Evolutionary conservation across 176 grass and related monocot genomes (phyloP).

Genomic region (Rhynchospora breviuscula): DNA sequence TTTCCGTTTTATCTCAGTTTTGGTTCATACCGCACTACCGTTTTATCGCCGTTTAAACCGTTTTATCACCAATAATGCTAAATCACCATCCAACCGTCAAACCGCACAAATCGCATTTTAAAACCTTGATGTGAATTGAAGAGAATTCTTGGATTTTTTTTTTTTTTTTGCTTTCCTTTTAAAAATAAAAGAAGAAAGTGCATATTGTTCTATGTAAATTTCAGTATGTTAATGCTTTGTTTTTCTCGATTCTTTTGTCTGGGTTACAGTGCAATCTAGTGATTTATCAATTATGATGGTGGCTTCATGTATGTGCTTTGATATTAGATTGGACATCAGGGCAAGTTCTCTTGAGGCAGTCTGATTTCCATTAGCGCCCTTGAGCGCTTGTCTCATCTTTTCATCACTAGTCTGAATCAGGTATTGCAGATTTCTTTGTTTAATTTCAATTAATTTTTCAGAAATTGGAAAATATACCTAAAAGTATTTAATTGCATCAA

Average conservation of each 20-base stretch:
- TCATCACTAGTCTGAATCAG: constrained; percentile 53
- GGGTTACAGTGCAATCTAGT: constrained; percentile 40
- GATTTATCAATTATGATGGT: constrained; percentile 58
- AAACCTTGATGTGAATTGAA: too few species aligned
- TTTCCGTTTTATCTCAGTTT: too few species aligned
- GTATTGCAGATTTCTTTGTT: constrained; percentile 27
- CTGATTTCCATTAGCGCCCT: constrained; percentile 46
- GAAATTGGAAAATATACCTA: background rate
- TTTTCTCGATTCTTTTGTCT: background rate
- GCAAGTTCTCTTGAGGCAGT: constrained; percentile 43
- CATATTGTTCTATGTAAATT: background rate
- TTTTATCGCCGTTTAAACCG: too few species aligned
- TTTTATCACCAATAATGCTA: too few species aligned
- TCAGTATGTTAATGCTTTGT: background rate
- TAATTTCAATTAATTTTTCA: background rate
- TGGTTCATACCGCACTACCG: too few species aligned
- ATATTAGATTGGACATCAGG: constrained; percentile 72
- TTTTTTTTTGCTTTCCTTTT: background rate
- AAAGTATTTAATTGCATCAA: background rate
- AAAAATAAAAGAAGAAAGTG: background rate
- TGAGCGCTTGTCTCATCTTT: constrained; percentile 50
- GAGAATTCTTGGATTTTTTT: background rate
- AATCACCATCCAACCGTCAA: too few species aligned
- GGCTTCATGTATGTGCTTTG: constrained; percentile 61
- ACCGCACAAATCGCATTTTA: too few species aligned